Evolutionary conservation across 2,329 filamentous ascomycete genomes (phyloP), one percentile per base, ranked within the genome.

Genomic region (Huntiella savannae): DNA sequence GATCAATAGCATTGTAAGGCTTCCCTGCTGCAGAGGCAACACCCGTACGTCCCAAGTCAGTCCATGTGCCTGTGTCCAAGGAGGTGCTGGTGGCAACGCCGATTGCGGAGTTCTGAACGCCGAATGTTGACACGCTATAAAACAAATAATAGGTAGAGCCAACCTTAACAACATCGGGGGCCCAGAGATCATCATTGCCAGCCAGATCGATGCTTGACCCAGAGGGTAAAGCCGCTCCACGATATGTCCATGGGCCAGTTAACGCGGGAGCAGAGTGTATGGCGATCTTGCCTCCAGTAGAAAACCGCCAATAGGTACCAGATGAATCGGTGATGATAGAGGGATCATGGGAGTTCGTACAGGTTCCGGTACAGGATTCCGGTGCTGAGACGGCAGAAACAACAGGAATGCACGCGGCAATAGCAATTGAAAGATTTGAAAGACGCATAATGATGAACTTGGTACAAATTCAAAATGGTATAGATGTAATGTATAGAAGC

Each of bases 91-190:
- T 65, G 3, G 66, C 67, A 8, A 66, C 60, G 13, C 78, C 77
- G 51, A 82, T 79, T 33, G 72, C 72, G 0, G 71, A 76, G 56
- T 66, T 59, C 53, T 80, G 75, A 0, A 62, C 65, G 1, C 76
- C 77, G 51, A 78, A 79, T 0, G 66, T 62, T 28, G 68, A 73
- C 28, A 81, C 76, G 1, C 70, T 63, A 59, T 82, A 82, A 65
- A 77, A 80, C n/a, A 82, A 66, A 54, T 79, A 70, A 61, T 79
- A 81, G 1, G 64, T 63, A 46, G 60, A 62, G 51, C 69, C 70
- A n/a, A 81, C 63, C 12, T 70, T 60, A 33, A 49, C 39, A 34
- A 49, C 47, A n/a, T 49, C 43, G 7, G 47, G 47, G 10, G 47
- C 65, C 64, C 63, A 67, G 16, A 66, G 59, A 43, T 64, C 63